A percentile compares a stretch with the other conserved stretches of the same genome.
These are phyloP conservation scores for Piper betle DNA, from an alignment of 164 flowering plant species.

Conservation along the genomic window DNA sequence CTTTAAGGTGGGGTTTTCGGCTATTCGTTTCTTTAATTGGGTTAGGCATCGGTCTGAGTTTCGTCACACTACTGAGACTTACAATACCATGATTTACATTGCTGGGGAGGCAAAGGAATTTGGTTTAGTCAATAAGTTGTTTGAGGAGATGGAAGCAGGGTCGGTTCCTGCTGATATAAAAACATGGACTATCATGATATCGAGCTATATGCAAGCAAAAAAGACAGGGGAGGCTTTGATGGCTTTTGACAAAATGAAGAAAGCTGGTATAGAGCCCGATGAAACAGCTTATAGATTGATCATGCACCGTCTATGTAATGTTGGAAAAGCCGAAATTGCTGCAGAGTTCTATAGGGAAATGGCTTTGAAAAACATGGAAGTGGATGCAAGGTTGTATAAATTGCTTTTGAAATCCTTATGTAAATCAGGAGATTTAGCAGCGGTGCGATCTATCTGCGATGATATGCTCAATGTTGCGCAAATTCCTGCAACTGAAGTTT, in stretches of 20 bases:
- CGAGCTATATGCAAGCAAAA: slow-evolving; percentile 50
- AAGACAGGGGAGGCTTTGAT: slow-evolving; percentile 40
- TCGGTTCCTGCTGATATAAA: slow-evolving; percentile 38
- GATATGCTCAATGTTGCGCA: slow-evolving; percentile 48
- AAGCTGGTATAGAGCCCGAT: slow-evolving; percentile 51
- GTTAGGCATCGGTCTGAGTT: slow-evolving; percentile 37
- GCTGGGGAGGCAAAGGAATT: slow-evolving; percentile 66
- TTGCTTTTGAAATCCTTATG: slow-evolving; percentile 40
- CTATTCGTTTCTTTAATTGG: slow-evolving; percentile 64
- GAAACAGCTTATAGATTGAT: slow-evolving; percentile 27
- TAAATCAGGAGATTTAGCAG: slow-evolving; percentile 33
- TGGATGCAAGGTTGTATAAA: slow-evolving; percentile 28
- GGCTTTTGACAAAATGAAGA: slow-evolving; percentile 51
- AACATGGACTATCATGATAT: slow-evolving; percentile 70
- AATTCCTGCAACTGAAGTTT: slow-evolving; percentile 30
- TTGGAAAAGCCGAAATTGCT: slow-evolving; percentile 54
- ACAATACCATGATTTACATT: slow-evolving; percentile 53
- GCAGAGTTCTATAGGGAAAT: slow-evolving; percentile 70
- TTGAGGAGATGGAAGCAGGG: slow-evolving; percentile 47
- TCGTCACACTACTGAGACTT: slow-evolving; percentile 39
- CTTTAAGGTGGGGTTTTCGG: slow-evolving; percentile 59
- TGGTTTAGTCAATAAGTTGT: slow-evolving; percentile 33
- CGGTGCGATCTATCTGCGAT: slow-evolving; percentile 34
- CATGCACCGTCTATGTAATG: slow-evolving; percentile 35
- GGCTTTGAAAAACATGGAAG: slow-evolving; percentile 29